phyloP scores from a whole-genome alignment of 1,284 basidiomycete species.

The Butyriboletus appendiculatus region DNA sequence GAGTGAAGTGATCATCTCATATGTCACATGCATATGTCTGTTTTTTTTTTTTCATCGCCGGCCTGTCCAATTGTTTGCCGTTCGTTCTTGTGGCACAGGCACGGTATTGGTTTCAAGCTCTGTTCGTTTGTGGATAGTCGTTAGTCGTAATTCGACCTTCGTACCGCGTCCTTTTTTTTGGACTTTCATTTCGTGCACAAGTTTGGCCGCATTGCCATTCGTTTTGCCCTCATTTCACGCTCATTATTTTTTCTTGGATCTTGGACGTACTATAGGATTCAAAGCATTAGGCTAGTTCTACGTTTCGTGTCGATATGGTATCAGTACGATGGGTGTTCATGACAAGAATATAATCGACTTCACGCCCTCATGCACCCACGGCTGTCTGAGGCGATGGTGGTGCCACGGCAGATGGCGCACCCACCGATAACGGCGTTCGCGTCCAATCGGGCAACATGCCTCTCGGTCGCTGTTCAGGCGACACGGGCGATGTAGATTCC shows the following conservation, averaged over 20 bases:
- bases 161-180: no score
- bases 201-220: slow-evolving; percentile 3
- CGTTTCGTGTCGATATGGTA: slow-evolving; percentile 12
- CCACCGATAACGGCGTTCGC: slow-evolving; percentile 54
- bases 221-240: background rate
- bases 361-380: slow-evolving; percentile 29
- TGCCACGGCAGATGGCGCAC: slow-evolving; percentile 51
- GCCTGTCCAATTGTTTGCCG: slow-evolving; percentile 6
- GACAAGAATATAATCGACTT: slow-evolving; percentile 7
- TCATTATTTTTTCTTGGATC: background rate
- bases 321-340: slow-evolving; percentile 9
- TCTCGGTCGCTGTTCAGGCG: slow-evolving; percentile 40
- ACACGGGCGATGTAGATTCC: slow-evolving; percentile 36
- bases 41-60: slow-evolving; percentile 4
- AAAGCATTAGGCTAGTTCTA: slow-evolving; percentile 11
- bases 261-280: slow-evolving; percentile 3
- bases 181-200: background rate
- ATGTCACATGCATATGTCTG: background rate
- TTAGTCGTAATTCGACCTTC: background rate
- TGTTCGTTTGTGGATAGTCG: slow-evolving; percentile 2
- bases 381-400: slow-evolving; percentile 27
- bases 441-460: slow-evolving; percentile 82
- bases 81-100: slow-evolving; percentile 14
- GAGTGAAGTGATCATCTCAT: slow-evolving; percentile 14
- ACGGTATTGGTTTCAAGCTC: background rate